Base-by-base conservation (phyloP, 495 filamentous ascomycete species). In the Hypoxylon rickii region DNA sequence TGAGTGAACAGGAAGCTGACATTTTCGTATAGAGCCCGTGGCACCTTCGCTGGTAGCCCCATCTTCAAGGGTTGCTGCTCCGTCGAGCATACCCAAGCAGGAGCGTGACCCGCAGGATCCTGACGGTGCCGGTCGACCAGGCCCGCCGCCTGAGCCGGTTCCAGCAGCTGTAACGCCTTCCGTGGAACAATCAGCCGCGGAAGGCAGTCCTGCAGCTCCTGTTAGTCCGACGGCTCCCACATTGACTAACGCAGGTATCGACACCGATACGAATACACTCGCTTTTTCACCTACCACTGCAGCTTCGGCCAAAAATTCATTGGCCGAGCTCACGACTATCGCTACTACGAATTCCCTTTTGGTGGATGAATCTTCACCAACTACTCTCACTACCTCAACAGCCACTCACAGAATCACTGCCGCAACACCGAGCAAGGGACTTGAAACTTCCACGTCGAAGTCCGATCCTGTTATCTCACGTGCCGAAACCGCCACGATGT, bases 21-120 rank as follows among this genome's bases (percentile, higher is more conserved):
- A 41, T 50, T 1, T 49, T 19, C 1, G 18, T 40, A 38, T 40
- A 63, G 59, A 58, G 18, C 34, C 44, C 3, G 11, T 32, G 59
- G 53, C 59, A 26, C 53, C 59, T 63, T 63, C 53, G 40, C 22
- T 63, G 59, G 53, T 63, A 49, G 59, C 53, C 39, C 44, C 49
- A 21, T 24, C 44, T 11, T 34, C 49, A 37, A 20, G 26, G 44
- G 44, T 42, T 43, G 22, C 49, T 6, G 42, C 16, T n/a, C 44
- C 53, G 48, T 54, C 44, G 13, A 57, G 34, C 17, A 40, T 40
- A 15, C 34, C 39, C 32, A 63, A 54, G 49, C 48, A 46, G 59
- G 59, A 49, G 24, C 59, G 53, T 40, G 59, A 34, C 13, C 53
- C 49, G 6, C 32, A 49, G 49, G 49, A 21, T 21, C 16, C 33